Evolutionary conservation across 352 stramenopile species (phyloP).

Genomic region (Detonula confervacea): DNA sequence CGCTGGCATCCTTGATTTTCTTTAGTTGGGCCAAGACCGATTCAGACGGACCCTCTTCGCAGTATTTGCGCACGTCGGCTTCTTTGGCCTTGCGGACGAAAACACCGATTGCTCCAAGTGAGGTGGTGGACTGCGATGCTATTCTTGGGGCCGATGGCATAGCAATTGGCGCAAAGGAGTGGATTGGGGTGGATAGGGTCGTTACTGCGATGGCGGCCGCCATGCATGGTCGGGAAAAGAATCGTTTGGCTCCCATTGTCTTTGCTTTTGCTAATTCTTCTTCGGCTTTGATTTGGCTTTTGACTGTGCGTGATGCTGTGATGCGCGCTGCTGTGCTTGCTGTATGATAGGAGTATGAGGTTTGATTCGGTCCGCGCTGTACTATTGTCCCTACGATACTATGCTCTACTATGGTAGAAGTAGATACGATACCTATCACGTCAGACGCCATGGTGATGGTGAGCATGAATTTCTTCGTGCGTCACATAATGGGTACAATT

Average conservation of each 20-base stretch:
- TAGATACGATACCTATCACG: no score
- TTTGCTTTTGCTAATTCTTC: no score
- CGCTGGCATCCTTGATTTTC: conserved; percentile 56
- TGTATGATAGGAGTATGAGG: no score
- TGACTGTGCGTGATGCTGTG: no score
- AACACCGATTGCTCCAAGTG: conserved; percentile 70
- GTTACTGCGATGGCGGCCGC: background rate
- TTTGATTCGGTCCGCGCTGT: no score
- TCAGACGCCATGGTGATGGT: no score
- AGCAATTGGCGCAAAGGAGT: background rate
- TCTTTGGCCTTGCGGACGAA: conserved; percentile 80
- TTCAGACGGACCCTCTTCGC: conserved; percentile 67
- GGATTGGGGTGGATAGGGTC: background rate
- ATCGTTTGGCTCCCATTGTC: conserved; percentile 3
- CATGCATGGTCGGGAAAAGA: background rate
- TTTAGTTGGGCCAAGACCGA: conserved; percentile 66
- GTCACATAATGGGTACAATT: no score
- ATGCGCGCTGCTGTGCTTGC: no score
- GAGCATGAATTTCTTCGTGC: no score
- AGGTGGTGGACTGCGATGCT: conserved; percentile 19
- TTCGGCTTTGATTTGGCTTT: no score
- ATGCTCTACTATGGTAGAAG: no score
- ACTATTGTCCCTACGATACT: no score
- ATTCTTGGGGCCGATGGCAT: background rate
- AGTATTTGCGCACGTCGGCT: conserved; percentile 67